Base-by-base conservation (phyloP, 2,329 filamentous ascomycete species). In the Epichloe sp. region DNA sequence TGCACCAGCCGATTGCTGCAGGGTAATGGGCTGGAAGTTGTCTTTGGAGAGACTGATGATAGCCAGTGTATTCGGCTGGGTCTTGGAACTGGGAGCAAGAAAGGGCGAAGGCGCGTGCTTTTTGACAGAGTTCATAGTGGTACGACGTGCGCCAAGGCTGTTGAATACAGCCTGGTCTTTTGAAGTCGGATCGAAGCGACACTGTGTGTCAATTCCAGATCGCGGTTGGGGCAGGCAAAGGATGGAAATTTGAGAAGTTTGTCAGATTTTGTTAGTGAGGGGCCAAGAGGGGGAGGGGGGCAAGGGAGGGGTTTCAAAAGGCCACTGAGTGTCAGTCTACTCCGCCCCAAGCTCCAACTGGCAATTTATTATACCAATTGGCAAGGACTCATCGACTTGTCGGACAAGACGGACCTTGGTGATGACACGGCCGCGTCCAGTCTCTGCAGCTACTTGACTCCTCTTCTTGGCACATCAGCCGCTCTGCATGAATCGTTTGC, bases 41-140 rank as follows among this genome's bases (percentile, higher is more conserved):
- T 97, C 90, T 68, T 90, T 85, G 54, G 88, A 91, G 49, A 98
- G 78, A 64, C 95, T 87, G 52, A 96, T 76, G 55, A 97, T 85
- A 26, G 89, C 86, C 44, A 97, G 78, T 3, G 77, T 76, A 58
- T 85, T 77, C 21, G 80, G 71, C 11, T 75, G 71, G 4, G 90
- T 82, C 19, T 71, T 68, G 3, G 73, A 62, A 15, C 83, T 81
- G 0, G 86, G 82, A 49, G 85, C 78, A 40, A 97, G 76, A 59
- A 98, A 97, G 0, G 89, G 85, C 10, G 90, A 95, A 2, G 65
- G 60, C 40, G 50, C 47, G 23, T 36, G 36, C 14, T 34, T 14
- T 23, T 26, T 38, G 38, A 17, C 14, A 19, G 21, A 37, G 36
- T 47, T 38, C 47, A 49, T 36, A 10, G 34, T 15, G 10, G 34